Percentiles rank a stretch among this genome's conserved stretches.
These are phyloP conservation scores for Sugiyamaella pinicola DNA, from an alignment of 1,139 yeast species.

Conservation along the genomic window DNA sequence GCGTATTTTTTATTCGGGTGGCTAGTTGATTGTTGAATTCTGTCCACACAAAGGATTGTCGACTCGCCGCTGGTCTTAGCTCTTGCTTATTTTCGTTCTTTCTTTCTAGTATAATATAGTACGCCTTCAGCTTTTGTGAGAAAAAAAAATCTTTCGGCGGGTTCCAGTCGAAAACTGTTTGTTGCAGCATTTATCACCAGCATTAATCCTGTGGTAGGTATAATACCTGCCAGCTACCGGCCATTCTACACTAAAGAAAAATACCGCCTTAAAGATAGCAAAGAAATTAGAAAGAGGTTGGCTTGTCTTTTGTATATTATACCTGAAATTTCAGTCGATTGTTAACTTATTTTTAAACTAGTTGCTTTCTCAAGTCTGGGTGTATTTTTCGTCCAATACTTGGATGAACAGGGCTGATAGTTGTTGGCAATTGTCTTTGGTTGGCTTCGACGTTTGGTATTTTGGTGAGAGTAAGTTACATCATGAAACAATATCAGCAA, in stretches of 20 bases:
- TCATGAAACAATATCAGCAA: constrained; percentile 12
- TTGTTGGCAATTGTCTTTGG: neutral
- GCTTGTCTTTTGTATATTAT: constrained; percentile 7
- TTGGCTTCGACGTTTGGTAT: neutral
- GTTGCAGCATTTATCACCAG: constrained; percentile 5
- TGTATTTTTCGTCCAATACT: neutral
- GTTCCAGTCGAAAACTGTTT: neutral
- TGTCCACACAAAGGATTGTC: neutral
- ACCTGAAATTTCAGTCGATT: too few species aligned
- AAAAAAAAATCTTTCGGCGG: constrained; percentile 4
- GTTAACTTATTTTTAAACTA: neutral
- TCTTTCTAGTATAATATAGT: neutral
- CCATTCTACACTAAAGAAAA: constrained; percentile 7
- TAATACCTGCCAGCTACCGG: constrained; percentile 13
- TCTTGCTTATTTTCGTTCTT: neutral
- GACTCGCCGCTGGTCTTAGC: too few species aligned
- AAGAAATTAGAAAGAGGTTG: constrained; percentile 6
- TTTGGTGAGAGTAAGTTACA: neutral
- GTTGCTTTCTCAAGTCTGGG: neutral
- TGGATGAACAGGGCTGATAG: neutral
- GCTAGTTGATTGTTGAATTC: constrained; percentile 7
- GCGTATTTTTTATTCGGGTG: constrained; percentile 6
- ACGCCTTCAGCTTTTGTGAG: neutral
- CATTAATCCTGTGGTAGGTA: constrained; percentile 17
- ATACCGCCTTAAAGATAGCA: constrained; percentile 3